phyloP scores from a whole-genome alignment of 495 filamentous ascomycete genomes.

The Podospora comata region DNA sequence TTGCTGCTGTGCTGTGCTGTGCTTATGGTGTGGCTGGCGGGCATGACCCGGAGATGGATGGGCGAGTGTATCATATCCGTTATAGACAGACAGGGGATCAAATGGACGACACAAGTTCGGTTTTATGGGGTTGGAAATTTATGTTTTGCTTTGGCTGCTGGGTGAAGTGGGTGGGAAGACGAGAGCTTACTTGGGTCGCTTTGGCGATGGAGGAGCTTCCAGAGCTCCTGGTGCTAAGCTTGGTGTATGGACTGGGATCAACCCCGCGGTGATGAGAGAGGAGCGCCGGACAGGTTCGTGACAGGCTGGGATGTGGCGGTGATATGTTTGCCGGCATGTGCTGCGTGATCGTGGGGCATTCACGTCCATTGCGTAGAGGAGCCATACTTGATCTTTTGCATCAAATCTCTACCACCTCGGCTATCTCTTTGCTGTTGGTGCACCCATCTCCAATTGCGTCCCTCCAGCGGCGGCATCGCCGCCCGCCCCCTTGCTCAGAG shows the following conservation, averaged over 20 bases:
- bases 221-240: not conserved
- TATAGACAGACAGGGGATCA: not conserved
- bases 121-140: not conserved
- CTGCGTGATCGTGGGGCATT: too few species aligned
- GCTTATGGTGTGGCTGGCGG: not conserved
- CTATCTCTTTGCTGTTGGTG: not conserved
- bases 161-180: not conserved
- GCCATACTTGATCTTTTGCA: not conserved
- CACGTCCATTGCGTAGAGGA: not conserved
- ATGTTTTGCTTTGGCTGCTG: not conserved
- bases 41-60: not conserved
- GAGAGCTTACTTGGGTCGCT: too few species aligned
- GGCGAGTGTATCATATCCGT: constrained; percentile 22
- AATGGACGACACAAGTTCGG: not conserved
- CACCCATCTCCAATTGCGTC: not conserved
- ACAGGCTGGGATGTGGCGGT: too few species aligned
- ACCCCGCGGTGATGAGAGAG: not conserved
- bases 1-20: not conserved
- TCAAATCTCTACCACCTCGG: not conserved
- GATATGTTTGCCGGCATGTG: too few species aligned
- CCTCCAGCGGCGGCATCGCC: not conserved
- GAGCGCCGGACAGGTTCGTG: not conserved
- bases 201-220: not conserved
- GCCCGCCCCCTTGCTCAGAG: constrained; percentile 1
- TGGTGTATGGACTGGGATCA: not conserved